phyloP scores from a whole-genome alignment of 129 eudicot species.

The Artemisia annua region DNA sequence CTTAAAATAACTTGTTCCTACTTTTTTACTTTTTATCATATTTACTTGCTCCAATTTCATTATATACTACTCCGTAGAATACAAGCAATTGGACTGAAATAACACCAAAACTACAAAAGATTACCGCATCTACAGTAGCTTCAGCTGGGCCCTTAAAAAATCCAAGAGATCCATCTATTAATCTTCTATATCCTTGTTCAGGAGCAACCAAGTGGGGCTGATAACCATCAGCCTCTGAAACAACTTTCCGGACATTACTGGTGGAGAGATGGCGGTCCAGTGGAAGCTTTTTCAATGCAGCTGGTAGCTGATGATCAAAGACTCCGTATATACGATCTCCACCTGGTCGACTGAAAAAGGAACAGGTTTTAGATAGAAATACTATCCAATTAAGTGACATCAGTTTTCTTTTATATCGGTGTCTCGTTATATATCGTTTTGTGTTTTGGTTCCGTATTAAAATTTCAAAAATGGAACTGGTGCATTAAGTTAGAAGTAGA shows the following conservation, averaged over 20 bases:
- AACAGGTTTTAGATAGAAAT: background rate
- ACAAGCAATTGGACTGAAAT: constrained; percentile 9
- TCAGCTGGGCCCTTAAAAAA: constrained; percentile 98
- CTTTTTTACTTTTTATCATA: background rate
- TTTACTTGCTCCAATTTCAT: constrained; percentile 2
- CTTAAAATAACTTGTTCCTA: background rate
- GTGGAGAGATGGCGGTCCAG: constrained; percentile 93
- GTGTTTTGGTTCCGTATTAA: constrained; percentile 12
- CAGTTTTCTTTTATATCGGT: no score
- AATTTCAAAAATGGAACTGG: background rate
- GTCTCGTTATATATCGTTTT: background rate
- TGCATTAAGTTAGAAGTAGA: constrained; percentile 5
- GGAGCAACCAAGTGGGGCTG: constrained; percentile 99
- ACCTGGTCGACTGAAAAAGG: constrained; percentile 81
- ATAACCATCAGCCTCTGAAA: constrained; percentile 99
- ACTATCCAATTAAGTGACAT: no score
- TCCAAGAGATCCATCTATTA: constrained; percentile 98
- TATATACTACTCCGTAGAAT: constrained; percentile 13
- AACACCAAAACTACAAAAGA: background rate
- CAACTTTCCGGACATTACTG: constrained; percentile 80
- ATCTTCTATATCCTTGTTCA: constrained; percentile 97
- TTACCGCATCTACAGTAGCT: constrained; percentile 98
- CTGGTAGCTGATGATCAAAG: constrained; percentile 97
- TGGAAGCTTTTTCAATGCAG: constrained; percentile 96
- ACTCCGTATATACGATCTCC: constrained; percentile 95